phyloP scores from a whole-genome alignment of 2,329 filamentous ascomycete genomes.

The Ophiocordyceps camponoti-rufipedis region DNA sequence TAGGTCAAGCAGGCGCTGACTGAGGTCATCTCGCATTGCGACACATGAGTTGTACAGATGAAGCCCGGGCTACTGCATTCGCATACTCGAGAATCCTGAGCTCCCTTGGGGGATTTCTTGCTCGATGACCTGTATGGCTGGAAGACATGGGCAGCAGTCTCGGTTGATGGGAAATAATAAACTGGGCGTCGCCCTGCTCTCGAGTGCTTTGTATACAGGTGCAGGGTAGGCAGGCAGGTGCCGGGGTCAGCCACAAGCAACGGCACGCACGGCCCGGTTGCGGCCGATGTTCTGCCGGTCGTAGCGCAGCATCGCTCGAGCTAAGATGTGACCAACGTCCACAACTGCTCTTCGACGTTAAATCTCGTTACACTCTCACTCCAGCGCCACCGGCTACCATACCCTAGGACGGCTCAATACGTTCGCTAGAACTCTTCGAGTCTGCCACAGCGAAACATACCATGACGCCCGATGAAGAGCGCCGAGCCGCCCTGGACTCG shows the following conservation, averaged over 20 bases:
- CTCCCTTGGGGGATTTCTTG: too few relatives aligned
- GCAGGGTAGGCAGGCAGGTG: not conserved
- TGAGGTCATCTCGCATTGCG: too few relatives aligned
- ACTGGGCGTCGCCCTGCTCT: too few relatives aligned
- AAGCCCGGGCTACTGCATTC: too few relatives aligned
- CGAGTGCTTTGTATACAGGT: not conserved
- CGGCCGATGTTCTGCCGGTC: constrained; percentile 15
- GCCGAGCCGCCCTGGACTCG: constrained; percentile 52
- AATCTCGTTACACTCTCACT: constrained; percentile 6
- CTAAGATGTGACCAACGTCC: constrained; percentile 21
- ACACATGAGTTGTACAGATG: too few relatives aligned
- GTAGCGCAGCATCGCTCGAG: constrained; percentile 13
- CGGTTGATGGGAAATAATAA: too few relatives aligned
- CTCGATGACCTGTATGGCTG: too few relatives aligned
- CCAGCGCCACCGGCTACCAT: not conserved
- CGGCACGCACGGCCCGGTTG: too few relatives aligned
- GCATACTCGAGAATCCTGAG: too few relatives aligned
- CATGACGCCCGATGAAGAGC: constrained; percentile 39
- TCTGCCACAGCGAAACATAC: constrained; percentile 3
- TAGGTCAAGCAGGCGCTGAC: constrained; percentile 2
- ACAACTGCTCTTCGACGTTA: constrained; percentile 4
- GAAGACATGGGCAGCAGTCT: too few relatives aligned
- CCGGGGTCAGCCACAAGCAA: too few relatives aligned
- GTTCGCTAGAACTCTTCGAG: not conserved
- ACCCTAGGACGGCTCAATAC: not conserved